Percentiles rank a stretch among this genome's conserved stretches.
These are phyloP conservation scores for Leucogyrophana mollusca DNA, from an alignment of 768 basidiomycete species.

Conservation along the genomic window DNA sequence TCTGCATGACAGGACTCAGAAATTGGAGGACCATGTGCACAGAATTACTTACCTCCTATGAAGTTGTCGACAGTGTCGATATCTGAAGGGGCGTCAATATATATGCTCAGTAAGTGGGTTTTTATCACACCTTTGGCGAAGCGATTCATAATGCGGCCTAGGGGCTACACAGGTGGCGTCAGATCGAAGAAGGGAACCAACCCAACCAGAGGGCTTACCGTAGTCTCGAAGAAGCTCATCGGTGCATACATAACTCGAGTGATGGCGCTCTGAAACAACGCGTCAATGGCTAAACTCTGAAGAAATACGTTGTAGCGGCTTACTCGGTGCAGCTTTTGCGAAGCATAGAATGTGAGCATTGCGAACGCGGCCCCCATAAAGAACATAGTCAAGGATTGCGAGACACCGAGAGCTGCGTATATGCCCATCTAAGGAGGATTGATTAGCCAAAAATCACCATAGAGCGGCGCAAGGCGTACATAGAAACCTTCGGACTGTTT, in stretches of 20 bases:
- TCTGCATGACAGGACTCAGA: slow-evolving; percentile 36
- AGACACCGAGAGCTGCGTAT: slow-evolving; percentile 71
- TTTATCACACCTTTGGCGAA: slow-evolving; percentile 67
- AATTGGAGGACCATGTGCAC: background rate
- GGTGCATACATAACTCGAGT: slow-evolving; percentile 77
- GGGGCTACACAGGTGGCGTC: slow-evolving; percentile 42
- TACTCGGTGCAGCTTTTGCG: slow-evolving; percentile 62
- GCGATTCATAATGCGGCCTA: slow-evolving; percentile 88
- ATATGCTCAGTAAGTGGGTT: background rate
- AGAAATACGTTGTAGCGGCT: slow-evolving; percentile 11
- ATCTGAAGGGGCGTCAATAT: slow-evolving; percentile 36
- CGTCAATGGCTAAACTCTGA: background rate
- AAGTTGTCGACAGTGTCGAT: slow-evolving; percentile 80
- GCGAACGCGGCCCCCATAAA: slow-evolving; percentile 65
- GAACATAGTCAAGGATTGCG: slow-evolving; percentile 68
- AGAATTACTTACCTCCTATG: slow-evolving; percentile 46
- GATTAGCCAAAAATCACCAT: background rate
- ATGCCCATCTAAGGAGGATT: slow-evolving; percentile 65
- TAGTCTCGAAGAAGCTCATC: slow-evolving; percentile 90
- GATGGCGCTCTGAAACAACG: slow-evolving; percentile 51
- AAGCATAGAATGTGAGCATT: slow-evolving; percentile 74
- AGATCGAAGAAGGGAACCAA: slow-evolving; percentile 4
- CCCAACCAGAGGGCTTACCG: slow-evolving; percentile 37
- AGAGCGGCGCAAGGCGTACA: slow-evolving; percentile 36
- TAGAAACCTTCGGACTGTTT: slow-evolving; percentile 64